Evolutionary conservation across 768 basidiomycete genomes (phyloP), one percentile per base, ranked within the genome.

Genomic region (Amyloporia xantha): DNA sequence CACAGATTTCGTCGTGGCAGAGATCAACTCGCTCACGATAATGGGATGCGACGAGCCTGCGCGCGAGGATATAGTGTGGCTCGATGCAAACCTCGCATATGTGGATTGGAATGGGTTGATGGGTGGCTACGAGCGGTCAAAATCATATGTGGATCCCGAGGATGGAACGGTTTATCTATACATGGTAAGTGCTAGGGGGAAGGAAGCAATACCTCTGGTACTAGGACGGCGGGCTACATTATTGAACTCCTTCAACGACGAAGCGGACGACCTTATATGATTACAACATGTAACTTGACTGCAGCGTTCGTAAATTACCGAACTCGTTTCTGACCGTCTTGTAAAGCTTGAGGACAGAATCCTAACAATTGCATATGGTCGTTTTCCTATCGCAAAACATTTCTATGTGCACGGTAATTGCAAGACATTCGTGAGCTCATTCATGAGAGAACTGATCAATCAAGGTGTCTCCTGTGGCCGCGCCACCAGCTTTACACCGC

Each of bases 401-500:
- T 33, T n/a, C n/a, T n/a, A n/a, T n/a, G 30, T 33, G 30, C 15
- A 33, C 30, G 15, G 30, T 33, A n/a, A n/a, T 15, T 33, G 9
- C 7, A 7, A 33, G 9, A 33, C 30, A 15, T 7, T 33, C n/a
- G n/a, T 15, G 7, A 33, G 15, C 15, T 33, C 9, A 7, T 33
- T 7, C 15, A 33, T 33, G 30, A 33, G 7, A 7, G 7, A 33
- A 15, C 15, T 33, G 30, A 7, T 7, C 30, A 33, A 7, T 45
- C 42, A 60, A n/a, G 23, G 20, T 2, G 62, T 61, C 44, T 65
- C 63, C 38, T 53, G 51, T 12, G 61, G 61, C 5, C 48, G 50
- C 4, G 42, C 61, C 9, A 65, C 47, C 3, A 65, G 55, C 47
- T 65, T 65, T 21, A 38, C 28, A 6, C 53, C 62, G 41, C 63